Evolutionary conservation across 2,329 filamentous ascomycete genomes (phyloP).

Genomic region (Mollisia scopiformis): DNA sequence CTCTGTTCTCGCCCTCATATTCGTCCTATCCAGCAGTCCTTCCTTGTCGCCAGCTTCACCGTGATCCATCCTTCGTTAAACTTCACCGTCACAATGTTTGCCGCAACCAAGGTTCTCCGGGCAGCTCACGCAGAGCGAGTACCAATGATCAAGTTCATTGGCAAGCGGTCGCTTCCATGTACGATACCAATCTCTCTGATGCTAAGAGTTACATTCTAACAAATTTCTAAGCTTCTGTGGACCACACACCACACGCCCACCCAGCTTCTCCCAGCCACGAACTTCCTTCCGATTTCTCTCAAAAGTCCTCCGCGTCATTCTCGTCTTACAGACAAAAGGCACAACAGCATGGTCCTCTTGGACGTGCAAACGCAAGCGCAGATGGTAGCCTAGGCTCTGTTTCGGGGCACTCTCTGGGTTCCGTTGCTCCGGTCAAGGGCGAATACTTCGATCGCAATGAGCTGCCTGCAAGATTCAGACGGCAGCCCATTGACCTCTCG

Average conservation of each 20-base stretch:
- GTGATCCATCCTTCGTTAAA: background rate
- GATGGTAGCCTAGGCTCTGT: slow-evolving; percentile 32
- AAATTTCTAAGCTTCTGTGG: slow-evolving; percentile 49
- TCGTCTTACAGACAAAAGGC: slow-evolving; percentile 61
- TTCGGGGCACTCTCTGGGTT: slow-evolving; percentile 69
- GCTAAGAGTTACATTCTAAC: slow-evolving; percentile 18
- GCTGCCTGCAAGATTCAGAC: slow-evolving; percentile 81
- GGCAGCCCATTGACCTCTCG: slow-evolving; percentile 70
- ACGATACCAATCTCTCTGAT: slow-evolving; percentile 23
- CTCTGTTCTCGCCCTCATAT: background rate
- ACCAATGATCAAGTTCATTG: slow-evolving; percentile 46
- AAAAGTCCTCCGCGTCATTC: slow-evolving; percentile 48
- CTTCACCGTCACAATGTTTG: slow-evolving; percentile 37
- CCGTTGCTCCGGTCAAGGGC: slow-evolving; percentile 71
- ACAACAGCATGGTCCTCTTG: slow-evolving; percentile 61
- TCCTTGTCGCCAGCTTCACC: background rate
- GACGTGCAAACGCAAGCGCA: slow-evolving; percentile 24
- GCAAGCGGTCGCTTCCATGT: slow-evolving; percentile 43
- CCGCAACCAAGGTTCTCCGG: slow-evolving; percentile 41
- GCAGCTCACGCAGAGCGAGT: slow-evolving; percentile 38
- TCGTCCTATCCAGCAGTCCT: background rate
- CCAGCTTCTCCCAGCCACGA: slow-evolving; percentile 55
- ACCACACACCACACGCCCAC: slow-evolving; percentile 60
- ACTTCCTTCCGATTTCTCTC: slow-evolving; percentile 59
- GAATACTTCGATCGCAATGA: slow-evolving; percentile 88